Percentiles rank a stretch among this genome's conserved stretches.
These are phyloP conservation scores for Lentinula raphanica DNA, from an alignment of 768 basidiomycete species.

Conservation along the genomic window DNA sequence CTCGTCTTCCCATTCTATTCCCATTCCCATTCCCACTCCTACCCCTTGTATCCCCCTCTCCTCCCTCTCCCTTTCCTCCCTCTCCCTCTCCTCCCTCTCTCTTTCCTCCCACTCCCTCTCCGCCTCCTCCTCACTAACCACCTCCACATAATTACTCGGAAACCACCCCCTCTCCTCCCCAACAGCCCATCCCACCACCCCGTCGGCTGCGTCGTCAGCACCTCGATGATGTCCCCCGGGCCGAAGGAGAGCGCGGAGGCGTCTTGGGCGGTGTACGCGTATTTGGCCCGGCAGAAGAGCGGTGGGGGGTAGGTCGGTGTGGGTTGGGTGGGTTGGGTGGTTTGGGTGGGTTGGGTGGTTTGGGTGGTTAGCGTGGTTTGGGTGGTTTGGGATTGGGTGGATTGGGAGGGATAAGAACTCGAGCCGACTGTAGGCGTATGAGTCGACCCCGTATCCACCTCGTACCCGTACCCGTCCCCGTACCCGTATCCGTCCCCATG, in stretches of 20 bases:
- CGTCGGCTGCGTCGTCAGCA: slow-evolving; percentile 82
- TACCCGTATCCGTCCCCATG: no score
- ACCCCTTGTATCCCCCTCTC: neutral
- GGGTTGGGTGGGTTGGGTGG: no score
- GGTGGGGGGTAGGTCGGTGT: neutral
- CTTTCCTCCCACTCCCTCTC: slow-evolving; percentile 20
- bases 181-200: slow-evolving; percentile 99
- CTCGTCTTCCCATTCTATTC: neutral
- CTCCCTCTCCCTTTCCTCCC: neutral
- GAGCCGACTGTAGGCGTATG: no score
- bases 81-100: neutral
- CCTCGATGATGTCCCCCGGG: slow-evolving; percentile 88
- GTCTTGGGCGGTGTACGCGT: slow-evolving; percentile 87
- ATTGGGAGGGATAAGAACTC: no score
- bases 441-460: no score
- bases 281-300: slow-evolving; percentile 32
- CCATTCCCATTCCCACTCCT: neutral
- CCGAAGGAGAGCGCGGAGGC: slow-evolving; percentile 84
- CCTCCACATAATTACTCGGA: slow-evolving; percentile 88
- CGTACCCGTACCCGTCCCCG: no score
- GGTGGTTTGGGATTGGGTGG: no score
- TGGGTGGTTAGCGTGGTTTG: no score
- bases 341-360: no score
- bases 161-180: slow-evolving; percentile 91
- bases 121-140: slow-evolving; percentile 77